phyloP scores from a whole-genome alignment of 2,329 filamentous ascomycete genomes.

The Epichloe uncinata region DNA sequence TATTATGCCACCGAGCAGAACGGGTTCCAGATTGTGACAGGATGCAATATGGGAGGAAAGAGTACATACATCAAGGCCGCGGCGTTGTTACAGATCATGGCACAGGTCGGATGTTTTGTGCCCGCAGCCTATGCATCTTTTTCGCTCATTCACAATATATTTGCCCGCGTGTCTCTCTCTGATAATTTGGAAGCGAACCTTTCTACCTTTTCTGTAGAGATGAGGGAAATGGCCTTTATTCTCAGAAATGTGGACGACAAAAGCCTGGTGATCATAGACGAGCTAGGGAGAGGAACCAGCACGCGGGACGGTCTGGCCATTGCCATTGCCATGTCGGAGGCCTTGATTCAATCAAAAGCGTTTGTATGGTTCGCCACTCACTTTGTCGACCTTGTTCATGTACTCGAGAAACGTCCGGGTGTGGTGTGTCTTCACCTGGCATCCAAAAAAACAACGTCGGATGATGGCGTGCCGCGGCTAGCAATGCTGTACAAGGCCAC shows the following conservation, averaged over 20 bases:
- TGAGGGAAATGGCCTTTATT: slow-evolving; percentile 93
- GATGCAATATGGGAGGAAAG: slow-evolving; percentile 97
- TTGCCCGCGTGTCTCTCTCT: slow-evolving; percentile 75
- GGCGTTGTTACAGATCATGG: slow-evolving; percentile 80
- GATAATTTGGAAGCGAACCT: slow-evolving; percentile 84
- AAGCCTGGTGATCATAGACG: slow-evolving; percentile 77
- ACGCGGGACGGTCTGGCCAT: slow-evolving; percentile 81
- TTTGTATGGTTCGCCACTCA: slow-evolving; percentile 91
- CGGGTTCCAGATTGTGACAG: slow-evolving; percentile 86
- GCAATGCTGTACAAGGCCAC: slow-evolving; percentile 80
- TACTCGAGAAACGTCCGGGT: slow-evolving; percentile 60
- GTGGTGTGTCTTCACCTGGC: slow-evolving; percentile 74
- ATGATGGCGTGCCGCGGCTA: slow-evolving; percentile 45
- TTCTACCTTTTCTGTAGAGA: slow-evolving; percentile 87
- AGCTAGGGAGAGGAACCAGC: slow-evolving; percentile 82
- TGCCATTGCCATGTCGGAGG: slow-evolving; percentile 80
- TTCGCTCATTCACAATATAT: slow-evolving; percentile 67
- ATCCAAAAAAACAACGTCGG: slow-evolving; percentile 44
- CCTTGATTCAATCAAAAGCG: slow-evolving; percentile 64
- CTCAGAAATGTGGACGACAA: slow-evolving; percentile 64
- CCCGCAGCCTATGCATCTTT: slow-evolving; percentile 76
- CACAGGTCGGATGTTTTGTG: slow-evolving; percentile 82
- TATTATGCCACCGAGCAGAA: slow-evolving; percentile 70
- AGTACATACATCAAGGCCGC: slow-evolving; percentile 86
- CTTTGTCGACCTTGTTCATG: slow-evolving; percentile 68